Evolutionary conservation across 176 grass and related monocot species (phyloP).

Genomic region (Carex parvula): DNA sequence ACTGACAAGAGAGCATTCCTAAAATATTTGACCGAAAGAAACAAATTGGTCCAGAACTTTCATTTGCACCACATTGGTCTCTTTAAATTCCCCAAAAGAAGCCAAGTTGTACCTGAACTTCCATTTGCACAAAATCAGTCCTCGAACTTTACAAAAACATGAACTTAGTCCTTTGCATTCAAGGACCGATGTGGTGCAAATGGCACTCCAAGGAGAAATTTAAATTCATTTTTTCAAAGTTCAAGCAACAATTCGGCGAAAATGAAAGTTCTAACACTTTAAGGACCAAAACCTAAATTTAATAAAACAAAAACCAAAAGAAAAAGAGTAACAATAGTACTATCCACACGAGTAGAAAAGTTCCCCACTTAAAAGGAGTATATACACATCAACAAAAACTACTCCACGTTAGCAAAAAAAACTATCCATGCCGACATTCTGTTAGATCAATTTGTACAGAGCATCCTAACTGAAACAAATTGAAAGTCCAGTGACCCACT

Average conservation of each 20-base stretch:
- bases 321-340: background rate
- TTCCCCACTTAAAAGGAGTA: no score
- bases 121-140: background rate
- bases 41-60: background rate
- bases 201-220: background rate
- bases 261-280: background rate
- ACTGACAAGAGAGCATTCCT: no score
- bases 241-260: background rate
- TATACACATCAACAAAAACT: no score
- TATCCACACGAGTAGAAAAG: no score
- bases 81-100: background rate
- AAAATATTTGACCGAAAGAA: background rate
- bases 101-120: background rate
- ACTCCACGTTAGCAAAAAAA: no score
- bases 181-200: background rate
- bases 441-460: no score
- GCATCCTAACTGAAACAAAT: no score
- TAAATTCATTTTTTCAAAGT: no score
- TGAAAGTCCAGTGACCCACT: no score
- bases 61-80: background rate
- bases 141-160: background rate
- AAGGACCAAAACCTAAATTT: background rate
- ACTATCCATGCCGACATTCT: no score
- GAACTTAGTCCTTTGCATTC: background rate
- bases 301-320: background rate